Evolutionary conservation across 345 rosid genomes (phyloP), one percentile per base, ranked within the genome.

Genomic region (Melaleuca quinquenervia): DNA sequence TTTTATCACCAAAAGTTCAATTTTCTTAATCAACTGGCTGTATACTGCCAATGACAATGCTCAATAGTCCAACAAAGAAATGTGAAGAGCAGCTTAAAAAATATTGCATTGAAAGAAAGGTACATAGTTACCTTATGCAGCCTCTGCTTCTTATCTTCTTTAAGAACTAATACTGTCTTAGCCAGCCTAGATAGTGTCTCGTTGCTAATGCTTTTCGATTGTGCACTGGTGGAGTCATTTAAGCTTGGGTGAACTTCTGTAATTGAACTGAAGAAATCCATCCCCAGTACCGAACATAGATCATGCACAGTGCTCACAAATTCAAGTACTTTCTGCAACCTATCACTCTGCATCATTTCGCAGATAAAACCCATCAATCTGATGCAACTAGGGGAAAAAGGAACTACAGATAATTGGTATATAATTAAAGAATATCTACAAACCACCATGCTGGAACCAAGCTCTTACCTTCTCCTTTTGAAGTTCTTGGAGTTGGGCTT

Each of bases 181-280:
- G 96, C 98, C 90, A 97, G 90, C 86, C 92, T 91, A 51, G 94
- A 92, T 82, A 97, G 91, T 5, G 98, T 97, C 82, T 94, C 99
- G 87, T 97, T 94, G 93, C 99, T 95, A 75, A 97, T 97, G 93
- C 98, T 97, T 91, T 93, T 96, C 45, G 96, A 92, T 85, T 95
- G 96, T 87, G 87, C 89, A 88, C 88, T 89, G 82, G 88, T 87
- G 5, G 94, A 89, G 85, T 95, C 99, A 92, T 92, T 93, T 89
- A 97, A 94, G 95, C 98, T 97, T 15, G 99, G 98, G 90, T 97
- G 98, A 91, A 96, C 98, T 87, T 95, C 96, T 52, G 94, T 94
- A 84, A 97, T 91, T 7, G 98, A 92, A 82, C 93, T 88, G 85
- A 94, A 91, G 90, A 97, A 96, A 89, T 96, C 99, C 94, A 97